Evolutionary conservation across 139 green algal species (phyloP).

Genomic region (Tetraselmis striata): DNA sequence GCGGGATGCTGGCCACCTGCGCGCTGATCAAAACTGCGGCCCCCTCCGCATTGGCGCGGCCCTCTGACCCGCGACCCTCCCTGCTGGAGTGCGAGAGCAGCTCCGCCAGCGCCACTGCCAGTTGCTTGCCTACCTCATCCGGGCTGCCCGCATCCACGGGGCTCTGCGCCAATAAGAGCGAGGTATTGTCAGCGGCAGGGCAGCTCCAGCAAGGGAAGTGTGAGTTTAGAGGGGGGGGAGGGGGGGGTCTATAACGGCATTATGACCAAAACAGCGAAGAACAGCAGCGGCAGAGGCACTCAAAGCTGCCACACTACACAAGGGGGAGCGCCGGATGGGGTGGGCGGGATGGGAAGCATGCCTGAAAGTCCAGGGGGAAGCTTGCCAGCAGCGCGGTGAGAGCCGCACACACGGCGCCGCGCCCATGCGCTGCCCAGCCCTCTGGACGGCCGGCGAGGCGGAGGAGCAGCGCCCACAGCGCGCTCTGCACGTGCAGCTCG

Average conservation of each 20-base stretch:
- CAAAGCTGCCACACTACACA: too few relatives aligned
- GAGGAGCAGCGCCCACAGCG: not conserved
- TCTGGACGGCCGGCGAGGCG: not conserved
- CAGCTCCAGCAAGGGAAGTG: too few relatives aligned
- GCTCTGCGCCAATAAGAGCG: too few relatives aligned
- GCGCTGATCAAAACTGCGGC: not conserved
- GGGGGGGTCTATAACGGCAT: too few relatives aligned
- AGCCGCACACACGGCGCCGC: not conserved
- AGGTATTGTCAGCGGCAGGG: too few relatives aligned
- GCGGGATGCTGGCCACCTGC: not conserved
- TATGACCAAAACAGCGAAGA: too few relatives aligned
- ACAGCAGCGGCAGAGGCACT: too few relatives aligned
- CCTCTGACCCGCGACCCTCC: too few relatives aligned
- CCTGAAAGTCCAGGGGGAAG: not conserved
- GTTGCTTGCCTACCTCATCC: not conserved
- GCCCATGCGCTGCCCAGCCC: not conserved
- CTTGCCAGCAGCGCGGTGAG: not conserved
- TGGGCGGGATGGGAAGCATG: too few relatives aligned
- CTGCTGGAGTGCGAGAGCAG: too few relatives aligned
- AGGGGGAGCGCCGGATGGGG: too few relatives aligned
- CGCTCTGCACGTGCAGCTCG: not conserved
- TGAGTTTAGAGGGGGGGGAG: too few relatives aligned
- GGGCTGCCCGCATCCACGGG: not conserved
- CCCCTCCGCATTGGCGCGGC: not conserved
- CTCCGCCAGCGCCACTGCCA: not conserved